A percentile compares a stretch with the other conserved stretches of the same genome.
These are phyloP conservation scores for Obelidium mucronatum DNA, from an alignment of 192 early-diverging fungal species.

Conservation along the genomic window DNA sequence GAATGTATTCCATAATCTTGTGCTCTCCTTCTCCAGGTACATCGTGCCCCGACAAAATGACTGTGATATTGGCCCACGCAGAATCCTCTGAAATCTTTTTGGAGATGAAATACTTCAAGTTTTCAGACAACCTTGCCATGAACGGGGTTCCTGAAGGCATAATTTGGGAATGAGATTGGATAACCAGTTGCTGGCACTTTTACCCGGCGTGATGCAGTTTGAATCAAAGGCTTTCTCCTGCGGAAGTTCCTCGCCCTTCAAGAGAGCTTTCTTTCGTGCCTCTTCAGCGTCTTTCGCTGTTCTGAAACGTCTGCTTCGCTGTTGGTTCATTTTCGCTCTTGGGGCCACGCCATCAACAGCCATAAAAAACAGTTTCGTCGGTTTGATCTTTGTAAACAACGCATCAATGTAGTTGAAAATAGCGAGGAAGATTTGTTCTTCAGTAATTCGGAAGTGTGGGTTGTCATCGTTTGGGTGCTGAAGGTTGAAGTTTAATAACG, in stretches of 20 bases:
- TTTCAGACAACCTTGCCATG: slow-evolving; percentile 88
- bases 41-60: slow-evolving; percentile 92
- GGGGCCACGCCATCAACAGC: slow-evolving; percentile 85
- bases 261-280: slow-evolving; percentile 66
- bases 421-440: slow-evolving; percentile 90
- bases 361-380: slow-evolving; percentile 93
- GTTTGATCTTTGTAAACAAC: slow-evolving; percentile 90
- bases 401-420: slow-evolving; percentile 98
- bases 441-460: slow-evolving; percentile 86
- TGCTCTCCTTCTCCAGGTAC: slow-evolving; percentile 99
- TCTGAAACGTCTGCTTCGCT: slow-evolving; percentile 63
- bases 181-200: background rate
- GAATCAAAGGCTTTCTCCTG: slow-evolving; percentile 61
- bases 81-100: slow-evolving; percentile 87
- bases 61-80: slow-evolving; percentile 84
- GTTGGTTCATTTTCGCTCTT: slow-evolving; percentile 71
- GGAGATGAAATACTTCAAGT: slow-evolving; percentile 88
- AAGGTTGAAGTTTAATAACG: background rate
- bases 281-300: slow-evolving; percentile 64
- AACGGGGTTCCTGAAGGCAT: slow-evolving; percentile 81
- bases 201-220: slow-evolving; percentile 68
- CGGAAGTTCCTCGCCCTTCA: slow-evolving; percentile 74
- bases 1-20: slow-evolving; percentile 98
- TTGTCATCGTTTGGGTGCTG: slow-evolving; percentile 88
- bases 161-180: background rate